These are phyloP conservation scores for Thermoascus crustaceus DNA, from an alignment of 2,329 filamentous ascomycete genomes.

Conservation along the genomic window DNA sequence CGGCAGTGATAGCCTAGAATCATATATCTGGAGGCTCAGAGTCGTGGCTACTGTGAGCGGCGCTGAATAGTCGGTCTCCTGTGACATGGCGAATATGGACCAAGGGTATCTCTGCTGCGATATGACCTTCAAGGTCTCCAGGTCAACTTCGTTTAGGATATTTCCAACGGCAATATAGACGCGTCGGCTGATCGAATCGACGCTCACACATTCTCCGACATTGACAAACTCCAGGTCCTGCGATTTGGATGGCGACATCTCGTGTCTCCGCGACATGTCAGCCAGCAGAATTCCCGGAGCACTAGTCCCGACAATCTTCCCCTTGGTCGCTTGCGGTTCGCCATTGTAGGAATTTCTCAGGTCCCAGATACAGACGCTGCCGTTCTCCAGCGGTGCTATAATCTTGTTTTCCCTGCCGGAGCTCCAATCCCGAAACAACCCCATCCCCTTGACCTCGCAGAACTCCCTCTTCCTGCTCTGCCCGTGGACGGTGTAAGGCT, in stretches of 20 bases:
- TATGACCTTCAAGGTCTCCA: slow-evolving; percentile 62
- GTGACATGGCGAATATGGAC: slow-evolving; percentile 74
- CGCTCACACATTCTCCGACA: slow-evolving; percentile 73
- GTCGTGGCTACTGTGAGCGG: slow-evolving; percentile 81
- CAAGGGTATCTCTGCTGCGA: slow-evolving; percentile 67
- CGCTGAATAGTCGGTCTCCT: slow-evolving; percentile 52
- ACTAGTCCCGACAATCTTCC: slow-evolving; percentile 57
- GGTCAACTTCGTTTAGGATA: slow-evolving; percentile 71
- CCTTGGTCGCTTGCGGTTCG: slow-evolving; percentile 35
- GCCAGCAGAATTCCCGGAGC: slow-evolving; percentile 58
- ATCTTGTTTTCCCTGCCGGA: slow-evolving; percentile 51
- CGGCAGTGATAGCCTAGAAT: slow-evolving; percentile 48
- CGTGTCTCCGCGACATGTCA: slow-evolving; percentile 57
- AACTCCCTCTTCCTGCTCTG: slow-evolving; percentile 30
- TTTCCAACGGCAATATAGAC: slow-evolving; percentile 77
- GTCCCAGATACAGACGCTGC: slow-evolving; percentile 83
- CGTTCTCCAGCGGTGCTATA: slow-evolving; percentile 74
- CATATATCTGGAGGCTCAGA: slow-evolving; percentile 72
- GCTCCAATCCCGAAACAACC: slow-evolving; percentile 51
- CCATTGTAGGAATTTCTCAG: slow-evolving; percentile 40
- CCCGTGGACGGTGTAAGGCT: slow-evolving; percentile 37
- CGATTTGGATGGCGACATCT: slow-evolving; percentile 18
- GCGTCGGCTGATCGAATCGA: slow-evolving; percentile 58
- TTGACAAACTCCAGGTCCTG: slow-evolving; percentile 28
- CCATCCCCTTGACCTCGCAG: slow-evolving; percentile 65